phyloP scores from a whole-genome alignment of 208 protist genomes.

The Spongospora subterranea region DNA sequence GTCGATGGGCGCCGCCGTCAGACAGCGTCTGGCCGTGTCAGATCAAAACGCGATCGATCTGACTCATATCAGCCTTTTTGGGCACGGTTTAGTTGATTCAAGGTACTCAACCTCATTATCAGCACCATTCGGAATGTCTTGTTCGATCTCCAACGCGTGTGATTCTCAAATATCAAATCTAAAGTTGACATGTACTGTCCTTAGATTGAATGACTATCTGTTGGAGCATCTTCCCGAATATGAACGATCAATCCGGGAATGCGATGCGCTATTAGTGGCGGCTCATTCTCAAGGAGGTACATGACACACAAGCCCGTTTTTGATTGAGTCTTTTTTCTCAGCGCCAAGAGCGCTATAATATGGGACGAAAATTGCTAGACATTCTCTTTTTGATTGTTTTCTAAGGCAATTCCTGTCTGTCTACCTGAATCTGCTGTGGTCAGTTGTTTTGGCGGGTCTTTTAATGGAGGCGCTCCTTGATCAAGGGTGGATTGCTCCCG shows the following conservation, averaged over 20 bases:
- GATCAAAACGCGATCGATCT: not conserved
- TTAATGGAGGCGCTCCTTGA: constrained; percentile 2
- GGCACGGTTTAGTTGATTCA: constrained; percentile 6
- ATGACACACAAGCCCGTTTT: not conserved
- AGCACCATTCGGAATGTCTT: not conserved
- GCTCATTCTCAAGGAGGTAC: constrained; percentile 39
- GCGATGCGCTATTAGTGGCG: not conserved
- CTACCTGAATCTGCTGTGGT: too few relatives aligned
- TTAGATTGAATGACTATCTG: not conserved
- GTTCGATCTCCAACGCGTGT: not conserved
- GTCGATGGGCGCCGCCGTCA: not conserved
- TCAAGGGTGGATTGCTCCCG: not conserved
- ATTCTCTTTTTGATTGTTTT: not conserved
- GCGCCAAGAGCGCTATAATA: not conserved
- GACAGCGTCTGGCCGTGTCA: not conserved
- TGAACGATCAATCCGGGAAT: not conserved
- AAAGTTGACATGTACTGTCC: too few relatives aligned
- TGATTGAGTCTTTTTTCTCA: not conserved
- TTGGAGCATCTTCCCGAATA: not conserved
- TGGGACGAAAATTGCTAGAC: not conserved
- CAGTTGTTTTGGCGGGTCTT: constrained; percentile 19
- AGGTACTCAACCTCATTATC: not conserved
- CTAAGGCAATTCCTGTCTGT: too few relatives aligned
- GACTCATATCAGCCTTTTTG: not conserved
- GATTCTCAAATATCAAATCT: too few relatives aligned